Conservation (phyloP, 2,329 filamentous ascomycete genomes). For the Paecilomyces dactylethromorphus region DNA sequence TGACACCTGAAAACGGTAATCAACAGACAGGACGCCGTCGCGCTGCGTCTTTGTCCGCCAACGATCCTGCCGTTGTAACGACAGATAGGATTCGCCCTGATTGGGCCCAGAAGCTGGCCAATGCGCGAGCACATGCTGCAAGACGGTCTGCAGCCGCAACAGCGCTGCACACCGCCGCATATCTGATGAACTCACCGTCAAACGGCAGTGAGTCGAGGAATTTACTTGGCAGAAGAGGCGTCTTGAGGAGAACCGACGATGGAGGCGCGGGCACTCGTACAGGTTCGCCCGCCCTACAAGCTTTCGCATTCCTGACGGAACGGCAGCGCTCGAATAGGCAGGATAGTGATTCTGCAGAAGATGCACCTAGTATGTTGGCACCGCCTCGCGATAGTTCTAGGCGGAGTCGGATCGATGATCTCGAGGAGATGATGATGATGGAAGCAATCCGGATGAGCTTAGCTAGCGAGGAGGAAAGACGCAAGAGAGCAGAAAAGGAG, state of each 20-base stretch:
- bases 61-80: conserved; percentile 77
- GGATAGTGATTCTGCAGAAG: conserved; percentile 30
- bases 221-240: conserved; percentile 52
- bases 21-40: conserved; percentile 43
- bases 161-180: conserved; percentile 88
- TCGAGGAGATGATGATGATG: conserved; percentile 98
- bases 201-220: conserved; percentile 39
- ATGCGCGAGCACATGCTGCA: conserved; percentile 77
- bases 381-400: conserved; percentile 48
- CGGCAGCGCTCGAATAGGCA: conserved; percentile 26
- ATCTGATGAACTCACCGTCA: conserved; percentile 63
- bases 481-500: conserved; percentile 76
- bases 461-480: conserved; percentile 89
- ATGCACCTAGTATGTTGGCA: conserved; percentile 25
- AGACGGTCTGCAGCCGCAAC: conserved; percentile 87
- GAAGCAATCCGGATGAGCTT: conserved; percentile 88
- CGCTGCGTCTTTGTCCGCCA: conserved; percentile 70
- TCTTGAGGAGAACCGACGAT: conserved; percentile 36
- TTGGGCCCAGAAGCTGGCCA: conserved; percentile 83
- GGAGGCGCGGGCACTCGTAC: conserved; percentile 24
- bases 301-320: conserved; percentile 42
- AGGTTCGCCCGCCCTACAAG: conserved; percentile 36
- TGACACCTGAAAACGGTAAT: conserved; percentile 50
- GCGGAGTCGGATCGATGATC: conserved; percentile 67
- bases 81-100: conserved; percentile 90